Percentiles rank a stretch among this genome's conserved stretches.
Evolutionary conservation across 331 rosid genomes (phyloP).

Genomic region (Pyrus hybrid): DNA sequence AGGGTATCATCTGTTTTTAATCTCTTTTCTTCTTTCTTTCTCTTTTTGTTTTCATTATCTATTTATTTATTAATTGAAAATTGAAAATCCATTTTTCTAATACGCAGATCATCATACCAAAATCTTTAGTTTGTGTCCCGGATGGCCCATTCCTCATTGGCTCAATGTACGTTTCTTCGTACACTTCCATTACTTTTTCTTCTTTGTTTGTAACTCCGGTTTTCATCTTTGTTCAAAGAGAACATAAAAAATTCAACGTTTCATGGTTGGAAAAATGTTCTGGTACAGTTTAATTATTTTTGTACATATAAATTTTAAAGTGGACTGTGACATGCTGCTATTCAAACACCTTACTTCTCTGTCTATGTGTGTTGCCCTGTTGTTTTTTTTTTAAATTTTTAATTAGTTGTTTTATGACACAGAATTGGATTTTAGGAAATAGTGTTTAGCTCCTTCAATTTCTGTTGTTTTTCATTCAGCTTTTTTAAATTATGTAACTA

Average conservation of each 20-base stretch:
- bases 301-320: no score
- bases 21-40: not conserved
- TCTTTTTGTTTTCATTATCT: not conserved
- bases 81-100: not conserved
- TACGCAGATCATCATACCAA: constrained; percentile 36
- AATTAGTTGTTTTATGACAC: not conserved
- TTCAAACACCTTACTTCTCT: not conserved
- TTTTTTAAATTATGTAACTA: no score
- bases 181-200: not conserved
- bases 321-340: no score
- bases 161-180: constrained; percentile 40
- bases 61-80: not conserved
- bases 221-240: not conserved
- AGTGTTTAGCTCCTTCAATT: not conserved
- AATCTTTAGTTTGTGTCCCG: constrained; percentile 57
- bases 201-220: not conserved
- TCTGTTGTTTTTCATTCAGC: no score
- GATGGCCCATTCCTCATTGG: constrained; percentile 50
- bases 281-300: no score
- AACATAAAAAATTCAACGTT: not conserved
- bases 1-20: not conserved
- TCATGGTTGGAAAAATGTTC: not conserved
- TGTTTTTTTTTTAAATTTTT: not conserved
- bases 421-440: not conserved
- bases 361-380: no score